phyloP scores from a whole-genome alignment of 164 flowering plant species.

The Magnolia kwangsiensis region DNA sequence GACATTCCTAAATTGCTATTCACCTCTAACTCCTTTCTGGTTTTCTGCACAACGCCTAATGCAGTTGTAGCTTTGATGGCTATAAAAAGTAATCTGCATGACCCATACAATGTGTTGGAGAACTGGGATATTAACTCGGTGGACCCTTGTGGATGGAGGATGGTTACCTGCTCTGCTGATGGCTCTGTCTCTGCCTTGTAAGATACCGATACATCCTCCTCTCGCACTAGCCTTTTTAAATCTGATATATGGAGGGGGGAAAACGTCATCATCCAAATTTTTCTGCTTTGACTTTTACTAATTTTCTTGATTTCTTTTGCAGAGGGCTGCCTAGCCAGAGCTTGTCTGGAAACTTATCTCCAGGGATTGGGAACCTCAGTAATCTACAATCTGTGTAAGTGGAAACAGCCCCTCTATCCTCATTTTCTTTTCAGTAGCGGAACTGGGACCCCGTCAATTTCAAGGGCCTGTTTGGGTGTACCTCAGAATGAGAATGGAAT shows the following conservation, averaged over 20 bases:
- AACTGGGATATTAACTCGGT: constrained; percentile 90
- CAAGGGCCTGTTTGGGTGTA: no score
- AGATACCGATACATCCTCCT: constrained; percentile 26
- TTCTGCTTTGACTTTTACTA: neutral
- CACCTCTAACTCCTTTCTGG: neutral
- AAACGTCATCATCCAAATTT: neutral
- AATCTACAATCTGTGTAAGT: constrained; percentile 87
- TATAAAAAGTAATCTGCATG: constrained; percentile 58
- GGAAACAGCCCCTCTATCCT: neutral
- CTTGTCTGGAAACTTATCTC: constrained; percentile 77
- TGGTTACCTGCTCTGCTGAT: constrained; percentile 78
- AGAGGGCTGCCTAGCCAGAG: constrained; percentile 91
- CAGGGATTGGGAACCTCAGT: constrained; percentile 74
- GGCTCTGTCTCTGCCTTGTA: constrained; percentile 84
- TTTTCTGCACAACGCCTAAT: neutral
- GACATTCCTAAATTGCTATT: neutral
- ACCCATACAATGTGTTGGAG: constrained; percentile 86
- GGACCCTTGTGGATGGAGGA: constrained; percentile 99
- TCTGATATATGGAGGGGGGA: no score
- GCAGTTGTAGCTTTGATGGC: constrained; percentile 88
- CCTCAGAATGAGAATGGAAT: no score
- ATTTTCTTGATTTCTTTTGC: constrained; percentile 11
- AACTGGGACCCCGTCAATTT: neutral
- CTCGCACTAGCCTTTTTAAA: no score
- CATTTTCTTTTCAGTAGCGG: neutral